Base-by-base conservation (phyloP, 2,329 filamentous ascomycete genomes). In the Biscogniauxia marginata region DNA sequence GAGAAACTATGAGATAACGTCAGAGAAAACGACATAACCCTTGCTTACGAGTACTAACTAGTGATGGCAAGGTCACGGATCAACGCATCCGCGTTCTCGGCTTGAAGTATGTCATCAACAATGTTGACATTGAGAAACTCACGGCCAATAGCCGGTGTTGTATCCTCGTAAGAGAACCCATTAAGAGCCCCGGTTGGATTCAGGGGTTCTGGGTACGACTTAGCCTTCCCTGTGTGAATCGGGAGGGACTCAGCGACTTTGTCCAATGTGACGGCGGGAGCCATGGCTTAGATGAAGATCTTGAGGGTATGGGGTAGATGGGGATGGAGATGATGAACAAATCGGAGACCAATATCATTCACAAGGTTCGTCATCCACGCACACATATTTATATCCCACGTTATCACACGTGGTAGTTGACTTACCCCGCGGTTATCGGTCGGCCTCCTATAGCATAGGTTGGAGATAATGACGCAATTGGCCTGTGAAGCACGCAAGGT, bases 41-140 rank as follows among this genome's bases (percentile, higher is more conserved):
- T 43, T 21, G 11, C 16, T 30, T 1, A 44, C 49, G 13, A 21
- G 18, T 51, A 53, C 71, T 55, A 70, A 84, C 83, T 79, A 0
- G 81, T 85, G 52, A 87, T 82, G 16, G 82, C 85, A 0, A 88
- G 74, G 61, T 88, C 85, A 1, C 80, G 77, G 19, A 87, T 70
- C 2, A 84, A 69, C 24, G 81, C 78, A 46, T 87, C 83, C 0
- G 79, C 70, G 55, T 86, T 61, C 2, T 45, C 80, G 0, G 77
- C 71, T 1, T 79, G 79, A 11, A 81, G 74, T n/a, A 87, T 73
- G 49, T 79, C 77, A 24, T 86, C 79, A 1, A 77, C 76, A 0
- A 85, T 73, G 52, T 84, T 78, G 23, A 79, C 70, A 4, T 73
- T 72, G 2, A 72, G 67, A 55, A 80, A 85, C 64, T 85, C 83